Base-by-base conservation (phyloP, 192 early-diverging fungal species). In the Coemansia biformis region DNA sequence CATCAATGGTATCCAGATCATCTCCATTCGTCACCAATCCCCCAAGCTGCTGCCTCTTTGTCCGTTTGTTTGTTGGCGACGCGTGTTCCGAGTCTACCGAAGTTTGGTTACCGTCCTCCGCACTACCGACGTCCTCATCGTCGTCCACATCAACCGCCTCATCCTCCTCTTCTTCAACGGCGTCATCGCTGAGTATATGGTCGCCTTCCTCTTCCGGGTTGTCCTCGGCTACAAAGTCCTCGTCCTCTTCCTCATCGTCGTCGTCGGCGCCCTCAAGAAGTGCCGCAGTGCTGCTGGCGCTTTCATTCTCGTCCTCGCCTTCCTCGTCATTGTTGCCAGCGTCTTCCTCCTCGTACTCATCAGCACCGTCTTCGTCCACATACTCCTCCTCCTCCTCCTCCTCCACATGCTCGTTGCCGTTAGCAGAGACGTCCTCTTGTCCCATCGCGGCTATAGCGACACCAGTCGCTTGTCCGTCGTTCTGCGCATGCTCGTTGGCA, bases 141-240 rank as follows among this genome's bases (percentile, higher is more conserved):
- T 33, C 43, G 8, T 30, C 43, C 12, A 24, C 28, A 17, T 35
- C 57, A 0, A 23, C 34, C 11, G 46, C 60, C 0, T 40, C 59
- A 0, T 38, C 52, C 1, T 54, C 60, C 2, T 48, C 62, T 0
- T 47, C 53, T 1, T 47, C 46, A 11, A 31, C 45, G 0, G 40
- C 59, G 18, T 62, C 59, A n/a, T 37, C 51, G n/a, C 63, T 59
- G 18, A 71, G 32, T 8, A 55, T 46, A 22, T 63, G 55, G 39
- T 71, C 67, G 29, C 47, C 47, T 29, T 57, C 60, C 19, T 70
- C 66, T 16, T 70, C 66, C 6, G 7, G 8, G 8, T 5, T 8
- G 29, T 58, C 60, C 7, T 51, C 59, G 5, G 51, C 55, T 2
- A 50, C 67, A 71, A 57, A 68, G 52, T 68, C 66, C 6, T 60